These are phyloP conservation scores for Wallacemonas sp. DNA, from an alignment of 208 protist species.

Conservation along the genomic window DNA sequence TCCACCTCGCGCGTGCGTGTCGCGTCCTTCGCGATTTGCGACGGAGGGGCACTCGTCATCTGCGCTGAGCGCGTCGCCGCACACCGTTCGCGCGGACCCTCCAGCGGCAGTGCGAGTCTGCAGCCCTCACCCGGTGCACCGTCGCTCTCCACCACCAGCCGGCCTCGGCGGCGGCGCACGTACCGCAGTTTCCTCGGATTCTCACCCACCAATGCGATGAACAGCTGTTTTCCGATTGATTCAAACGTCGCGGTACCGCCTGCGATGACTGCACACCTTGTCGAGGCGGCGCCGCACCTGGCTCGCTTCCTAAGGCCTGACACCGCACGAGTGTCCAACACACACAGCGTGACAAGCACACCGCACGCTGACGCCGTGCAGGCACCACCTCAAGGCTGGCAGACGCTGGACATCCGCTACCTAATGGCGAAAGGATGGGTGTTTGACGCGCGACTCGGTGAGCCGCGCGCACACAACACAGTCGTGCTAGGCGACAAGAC, in stretches of 20 bases:
- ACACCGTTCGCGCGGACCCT: background rate
- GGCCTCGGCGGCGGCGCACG: background rate
- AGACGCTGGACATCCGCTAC: background rate
- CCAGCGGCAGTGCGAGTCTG: background rate
- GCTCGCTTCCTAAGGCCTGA: background rate
- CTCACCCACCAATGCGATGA: slow-evolving; percentile 12
- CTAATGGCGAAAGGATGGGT: background rate
- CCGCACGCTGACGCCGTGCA: background rate
- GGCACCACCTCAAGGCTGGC: too few relatives aligned
- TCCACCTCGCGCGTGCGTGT: background rate
- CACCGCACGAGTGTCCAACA: background rate
- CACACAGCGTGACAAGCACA: background rate
- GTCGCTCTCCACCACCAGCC: background rate
- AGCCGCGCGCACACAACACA: slow-evolving; percentile 6
- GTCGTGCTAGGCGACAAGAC: background rate
- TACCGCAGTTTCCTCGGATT: slow-evolving; percentile 7
- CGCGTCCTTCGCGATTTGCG: background rate
- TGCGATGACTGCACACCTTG: background rate
- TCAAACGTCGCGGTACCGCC: background rate
- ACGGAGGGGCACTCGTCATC: slow-evolving; percentile 1
- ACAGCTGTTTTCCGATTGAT: background rate
- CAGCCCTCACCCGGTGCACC: background rate
- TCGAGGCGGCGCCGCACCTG: background rate
- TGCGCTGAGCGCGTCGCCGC: background rate
- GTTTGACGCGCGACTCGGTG: background rate